phyloP scores from a whole-genome alignment of 2,329 filamentous ascomycete species.

The Fusarium buxicola region DNA sequence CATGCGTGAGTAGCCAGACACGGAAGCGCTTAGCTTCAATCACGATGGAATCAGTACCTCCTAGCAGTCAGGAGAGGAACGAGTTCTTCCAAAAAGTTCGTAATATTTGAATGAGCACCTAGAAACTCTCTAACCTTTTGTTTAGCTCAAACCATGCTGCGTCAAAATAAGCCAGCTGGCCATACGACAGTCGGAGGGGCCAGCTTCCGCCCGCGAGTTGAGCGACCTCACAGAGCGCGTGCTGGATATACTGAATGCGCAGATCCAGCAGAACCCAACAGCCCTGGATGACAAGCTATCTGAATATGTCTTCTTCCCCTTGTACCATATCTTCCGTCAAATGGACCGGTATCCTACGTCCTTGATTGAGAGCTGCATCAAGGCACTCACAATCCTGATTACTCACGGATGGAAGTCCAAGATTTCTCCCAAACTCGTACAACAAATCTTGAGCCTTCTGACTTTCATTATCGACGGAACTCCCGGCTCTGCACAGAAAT shows the following conservation, averaged over 20 bases:
- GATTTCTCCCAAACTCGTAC: conserved; percentile 77
- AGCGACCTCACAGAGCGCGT: conserved; percentile 59
- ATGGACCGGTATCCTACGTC: conserved; percentile 77
- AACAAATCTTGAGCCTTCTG: conserved; percentile 87
- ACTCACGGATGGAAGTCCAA: conserved; percentile 80
- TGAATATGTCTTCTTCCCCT: conserved; percentile 94
- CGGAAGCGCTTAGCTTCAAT: conserved; percentile 36
- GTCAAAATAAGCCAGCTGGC: conserved; percentile 69
- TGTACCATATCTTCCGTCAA: conserved; percentile 86
- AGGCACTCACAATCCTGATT: conserved; percentile 80
- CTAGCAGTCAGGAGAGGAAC: conserved; percentile 43
- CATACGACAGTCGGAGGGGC: conserved; percentile 59
- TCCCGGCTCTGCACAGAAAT: conserved; percentile 62
- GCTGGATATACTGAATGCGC: conserved; percentile 58
- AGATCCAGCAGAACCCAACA: conserved; percentile 56
- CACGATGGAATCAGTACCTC: conserved; percentile 43
- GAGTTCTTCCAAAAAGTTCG: conserved; percentile 49
- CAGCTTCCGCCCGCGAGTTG: conserved; percentile 57
- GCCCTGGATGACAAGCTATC: conserved; percentile 83
- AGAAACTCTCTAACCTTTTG: conserved; percentile 12
- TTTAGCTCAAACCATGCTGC: conserved; percentile 72
- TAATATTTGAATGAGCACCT: neutral
- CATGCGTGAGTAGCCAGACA: conserved; percentile 37
- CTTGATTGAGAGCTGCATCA: conserved; percentile 79
- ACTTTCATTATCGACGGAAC: conserved; percentile 83